These are phyloP conservation scores for Clavariopsis aquatica DNA, from an alignment of 495 filamentous ascomycete species.

Conservation along the genomic window DNA sequence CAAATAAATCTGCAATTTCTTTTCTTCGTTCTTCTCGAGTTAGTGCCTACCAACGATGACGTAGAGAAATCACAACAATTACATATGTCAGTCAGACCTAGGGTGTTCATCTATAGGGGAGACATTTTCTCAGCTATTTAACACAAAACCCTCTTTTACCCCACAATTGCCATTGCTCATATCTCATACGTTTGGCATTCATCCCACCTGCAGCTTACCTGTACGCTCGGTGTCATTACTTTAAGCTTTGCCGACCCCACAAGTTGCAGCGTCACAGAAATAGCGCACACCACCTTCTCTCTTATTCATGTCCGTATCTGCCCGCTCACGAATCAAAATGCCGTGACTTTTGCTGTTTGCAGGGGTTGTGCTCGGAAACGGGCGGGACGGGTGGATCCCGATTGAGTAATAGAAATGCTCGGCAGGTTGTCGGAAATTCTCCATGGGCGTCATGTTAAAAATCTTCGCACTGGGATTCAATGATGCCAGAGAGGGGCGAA, in stretches of 20 bases:
- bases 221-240: background rate
- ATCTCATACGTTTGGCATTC: too few relatives aligned
- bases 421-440: background rate
- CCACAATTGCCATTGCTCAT: too few relatives aligned
- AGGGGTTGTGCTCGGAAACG: background rate
- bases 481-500: background rate
- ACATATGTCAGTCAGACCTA: too few relatives aligned
- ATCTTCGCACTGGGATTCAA: background rate
- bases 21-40: too few relatives aligned
- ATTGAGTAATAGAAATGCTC: slow-evolving; percentile 2
- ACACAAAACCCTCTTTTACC: too few relatives aligned
- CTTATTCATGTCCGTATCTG: background rate
- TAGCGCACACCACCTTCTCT: background rate
- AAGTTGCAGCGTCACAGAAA: background rate
- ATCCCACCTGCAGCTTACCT: background rate
- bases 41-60: too few relatives aligned
- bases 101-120: too few relatives aligned
- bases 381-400: background rate
- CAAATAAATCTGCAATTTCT: too few relatives aligned
- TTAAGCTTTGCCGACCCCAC: background rate
- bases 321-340: background rate
- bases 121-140: too few relatives aligned
- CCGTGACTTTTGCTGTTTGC: background rate
- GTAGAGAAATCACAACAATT: too few relatives aligned
- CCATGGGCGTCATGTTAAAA: background rate